These are phyloP conservation scores for Papiliotrema fonsecae DNA, from an alignment of 1,284 basidiomycete genomes.

Conservation along the genomic window DNA sequence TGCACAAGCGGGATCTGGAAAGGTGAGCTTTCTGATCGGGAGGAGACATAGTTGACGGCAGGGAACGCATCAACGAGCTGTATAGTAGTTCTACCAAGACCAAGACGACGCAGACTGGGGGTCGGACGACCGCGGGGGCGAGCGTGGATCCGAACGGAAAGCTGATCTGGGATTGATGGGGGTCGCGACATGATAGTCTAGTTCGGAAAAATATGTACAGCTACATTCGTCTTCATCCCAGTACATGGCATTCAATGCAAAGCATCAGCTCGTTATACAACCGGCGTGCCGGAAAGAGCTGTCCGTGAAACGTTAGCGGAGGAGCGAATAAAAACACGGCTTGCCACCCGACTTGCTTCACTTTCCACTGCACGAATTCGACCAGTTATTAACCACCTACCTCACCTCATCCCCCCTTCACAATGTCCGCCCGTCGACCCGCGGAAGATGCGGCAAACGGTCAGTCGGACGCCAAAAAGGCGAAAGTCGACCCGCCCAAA, in stretches of 20 bases:
- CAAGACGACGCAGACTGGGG: constrained; percentile 1
- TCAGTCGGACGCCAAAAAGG: constrained; percentile 22
- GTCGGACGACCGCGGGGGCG: constrained; percentile 17
- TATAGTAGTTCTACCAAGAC: constrained; percentile 28
- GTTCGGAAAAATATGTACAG: too few relatives aligned
- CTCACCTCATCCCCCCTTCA: neutral
- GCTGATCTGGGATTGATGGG: constrained; percentile 38
- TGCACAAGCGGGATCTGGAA: constrained; percentile 39
- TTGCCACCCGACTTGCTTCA: too few relatives aligned
- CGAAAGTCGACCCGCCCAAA: constrained; percentile 11
- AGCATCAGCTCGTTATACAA: too few relatives aligned
- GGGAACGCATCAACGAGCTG: constrained; percentile 40
- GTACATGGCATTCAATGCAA: too few relatives aligned
- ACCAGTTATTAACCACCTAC: neutral
- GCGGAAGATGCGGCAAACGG: constrained; percentile 1
- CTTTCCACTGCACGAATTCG: neutral
- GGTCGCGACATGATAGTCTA: neutral
- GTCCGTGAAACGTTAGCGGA: too few relatives aligned
- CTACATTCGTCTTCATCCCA: too few relatives aligned
- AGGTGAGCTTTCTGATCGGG: constrained; percentile 20
- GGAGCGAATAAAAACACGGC: too few relatives aligned
- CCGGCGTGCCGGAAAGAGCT: too few relatives aligned
- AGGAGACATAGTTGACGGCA: constrained; percentile 6
- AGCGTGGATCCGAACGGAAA: constrained; percentile 32
- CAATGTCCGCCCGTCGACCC: constrained; percentile 4